Evolutionary conservation across 129 eudicot species (phyloP).

Genomic region (Flaveria trinervia): DNA sequence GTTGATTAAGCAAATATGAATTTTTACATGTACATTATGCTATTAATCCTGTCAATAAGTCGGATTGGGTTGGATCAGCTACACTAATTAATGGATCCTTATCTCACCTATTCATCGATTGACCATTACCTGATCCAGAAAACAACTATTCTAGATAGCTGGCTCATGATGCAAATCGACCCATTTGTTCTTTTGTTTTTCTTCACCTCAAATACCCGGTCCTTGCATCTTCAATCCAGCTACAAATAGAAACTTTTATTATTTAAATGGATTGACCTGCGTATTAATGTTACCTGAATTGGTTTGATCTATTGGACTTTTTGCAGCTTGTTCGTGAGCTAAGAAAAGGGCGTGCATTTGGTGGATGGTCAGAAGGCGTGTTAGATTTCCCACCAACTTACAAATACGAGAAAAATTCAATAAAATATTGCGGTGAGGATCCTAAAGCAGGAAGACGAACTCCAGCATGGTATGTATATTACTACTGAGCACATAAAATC

Average conservation of each 20-base stretch:
- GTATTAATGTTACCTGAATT: background rate
- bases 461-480: constrained; percentile 83
- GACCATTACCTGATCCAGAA: background rate
- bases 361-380: constrained; percentile 93
- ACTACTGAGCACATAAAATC: background rate
- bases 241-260: background rate
- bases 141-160: background rate
- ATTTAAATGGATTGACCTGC: background rate
- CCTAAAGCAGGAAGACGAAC: constrained; percentile 85
- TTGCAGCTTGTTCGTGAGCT: constrained; percentile 77
- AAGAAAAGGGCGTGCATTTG: constrained; percentile 77
- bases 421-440: constrained; percentile 69
- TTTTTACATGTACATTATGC: background rate
- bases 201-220: background rate
- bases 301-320: constrained; percentile 6
- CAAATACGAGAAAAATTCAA: constrained; percentile 79
- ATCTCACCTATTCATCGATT: no score
- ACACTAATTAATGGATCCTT: background rate
- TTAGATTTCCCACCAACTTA: constrained; percentile 89
- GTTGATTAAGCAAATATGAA: constrained; percentile 1
- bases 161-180: background rate
- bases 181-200: background rate
- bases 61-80: background rate
- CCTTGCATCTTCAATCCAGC: background rate
- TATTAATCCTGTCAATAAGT: background rate